Base-by-base conservation (phyloP, 768 basidiomycete genomes). In the Tulasnella calospora region DNA sequence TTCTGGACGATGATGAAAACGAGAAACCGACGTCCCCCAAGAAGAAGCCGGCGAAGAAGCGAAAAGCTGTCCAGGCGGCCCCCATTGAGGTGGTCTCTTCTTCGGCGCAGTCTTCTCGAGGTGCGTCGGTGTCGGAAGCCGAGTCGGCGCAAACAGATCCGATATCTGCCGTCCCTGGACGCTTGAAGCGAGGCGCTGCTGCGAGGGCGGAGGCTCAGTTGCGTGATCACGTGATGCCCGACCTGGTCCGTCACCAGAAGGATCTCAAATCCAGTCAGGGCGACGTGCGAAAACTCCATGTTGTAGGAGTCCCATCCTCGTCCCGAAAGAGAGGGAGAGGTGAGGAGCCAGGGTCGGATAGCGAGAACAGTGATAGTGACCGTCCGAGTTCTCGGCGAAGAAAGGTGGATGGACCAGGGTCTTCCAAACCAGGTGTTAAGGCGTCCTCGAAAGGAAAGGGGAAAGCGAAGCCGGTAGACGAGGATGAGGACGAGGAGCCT, bases 141-240 rank as follows among this genome's bases (percentile, higher is more conserved):
- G 71, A 57, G 51, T 57, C 74, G n/a, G 21, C 27, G 9, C 23
- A 13, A 12, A 51, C 30, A 12, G 36, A 15, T 15, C 19, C 55
- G 51, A 51, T 40, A 2, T n/a, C 41, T 36, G 47, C 47, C 27
- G 33, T 57, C 13, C 36, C 55, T 83, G 15, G 84, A 85, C 76
- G 76, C 27, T 41, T 35, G n/a, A 67, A 51, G 23, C 90, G 87
- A 81, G 86, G 84, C 80, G 95, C 86, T 82, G 89, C 85, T 79
- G 90, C 82, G 84, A 89, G 85, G 76, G 89, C 89, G 12, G 85
- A 83, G 4, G 84, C 85, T 73, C 85, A 85, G 57, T 81, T 90
- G 71, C 86, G 85, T 67, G 85, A 88, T 10, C 85, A 85, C 74
- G 85, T 95, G 78, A 94, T 95, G 90, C 94, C 94, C 0, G 94